phyloP scores from a whole-genome alignment of 768 basidiomycete species.

The Leccinum fibrillosum region DNA sequence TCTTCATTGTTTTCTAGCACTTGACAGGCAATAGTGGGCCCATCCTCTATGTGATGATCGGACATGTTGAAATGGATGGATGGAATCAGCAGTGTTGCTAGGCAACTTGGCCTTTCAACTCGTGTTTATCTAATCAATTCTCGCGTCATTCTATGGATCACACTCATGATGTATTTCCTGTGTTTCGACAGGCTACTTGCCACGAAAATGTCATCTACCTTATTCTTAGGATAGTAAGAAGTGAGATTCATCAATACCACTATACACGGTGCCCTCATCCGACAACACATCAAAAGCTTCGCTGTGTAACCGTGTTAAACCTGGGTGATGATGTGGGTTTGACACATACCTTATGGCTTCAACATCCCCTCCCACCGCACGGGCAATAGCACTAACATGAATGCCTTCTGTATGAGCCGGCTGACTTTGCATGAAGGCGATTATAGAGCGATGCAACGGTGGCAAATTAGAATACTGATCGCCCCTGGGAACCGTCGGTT shows the following conservation, averaged over 20 bases:
- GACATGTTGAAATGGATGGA: constrained; percentile 4
- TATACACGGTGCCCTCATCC: constrained; percentile 77
- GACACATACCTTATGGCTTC: constrained; percentile 55
- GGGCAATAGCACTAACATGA: constrained; percentile 69
- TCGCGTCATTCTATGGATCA: neutral
- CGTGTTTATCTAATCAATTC: neutral
- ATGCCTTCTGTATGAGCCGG: constrained; percentile 60
- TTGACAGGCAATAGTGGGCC: neutral
- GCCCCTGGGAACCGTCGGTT: constrained; percentile 29
- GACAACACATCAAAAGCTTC: constrained; percentile 73
- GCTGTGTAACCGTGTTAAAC: constrained; percentile 35
- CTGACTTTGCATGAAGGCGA: constrained; percentile 55
- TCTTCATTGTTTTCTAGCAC: constrained; percentile 1
- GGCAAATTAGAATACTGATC: constrained; percentile 58
- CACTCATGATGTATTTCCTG: neutral
- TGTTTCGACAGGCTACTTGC: neutral
- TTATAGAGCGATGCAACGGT: constrained; percentile 57
- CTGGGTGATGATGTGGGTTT: neutral
- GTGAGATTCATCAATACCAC: constrained; percentile 81
- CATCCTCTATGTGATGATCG: constrained; percentile 4
- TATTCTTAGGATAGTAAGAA: constrained; percentile 48
- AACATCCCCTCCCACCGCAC: constrained; percentile 57
- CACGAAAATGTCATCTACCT: neutral
- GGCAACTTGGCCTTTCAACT: neutral
- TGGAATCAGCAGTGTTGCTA: neutral